Percentiles rank a stretch among this genome's conserved stretches.
Conservation (phyloP, 768 basidiomycete genomes). For the Russula earlei region DNA sequence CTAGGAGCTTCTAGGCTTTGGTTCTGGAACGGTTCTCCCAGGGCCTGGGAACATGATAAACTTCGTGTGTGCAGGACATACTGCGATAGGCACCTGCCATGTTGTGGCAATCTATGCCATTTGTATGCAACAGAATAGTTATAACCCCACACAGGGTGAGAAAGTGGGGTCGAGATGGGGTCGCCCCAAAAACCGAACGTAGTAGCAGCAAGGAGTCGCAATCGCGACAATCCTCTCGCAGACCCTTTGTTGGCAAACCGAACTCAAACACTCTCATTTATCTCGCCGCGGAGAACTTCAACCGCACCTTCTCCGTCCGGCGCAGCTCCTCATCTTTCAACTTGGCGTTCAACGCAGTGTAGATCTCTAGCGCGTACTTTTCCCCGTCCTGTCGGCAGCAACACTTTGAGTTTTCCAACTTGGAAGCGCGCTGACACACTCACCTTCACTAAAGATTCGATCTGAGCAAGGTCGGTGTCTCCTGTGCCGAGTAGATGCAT, state of each 20-base stretch:
- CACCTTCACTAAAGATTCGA: slow-evolving; percentile 51
- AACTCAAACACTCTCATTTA: neutral
- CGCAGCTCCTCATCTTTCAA: slow-evolving; percentile 56
- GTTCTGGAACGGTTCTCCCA: too few species aligned
- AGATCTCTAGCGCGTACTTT: slow-evolving; percentile 50
- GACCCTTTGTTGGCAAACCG: too few species aligned
- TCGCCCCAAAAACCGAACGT: too few species aligned
- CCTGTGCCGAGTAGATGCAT: slow-evolving; percentile 57
- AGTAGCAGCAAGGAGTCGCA: neutral
- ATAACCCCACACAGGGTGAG: too few species aligned
- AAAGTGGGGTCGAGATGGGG: too few species aligned
- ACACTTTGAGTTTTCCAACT: neutral
- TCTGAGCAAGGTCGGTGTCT: slow-evolving; percentile 39
- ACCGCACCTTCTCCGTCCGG: slow-evolving; percentile 49
- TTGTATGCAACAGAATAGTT: too few species aligned
- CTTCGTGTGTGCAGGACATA: too few species aligned
- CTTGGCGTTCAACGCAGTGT: slow-evolving; percentile 48
- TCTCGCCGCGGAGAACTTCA: slow-evolving; percentile 34
- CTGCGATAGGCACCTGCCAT: too few species aligned
- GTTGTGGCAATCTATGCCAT: too few species aligned
- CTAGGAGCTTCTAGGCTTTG: too few species aligned
- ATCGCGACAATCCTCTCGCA: neutral
- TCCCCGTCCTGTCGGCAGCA: slow-evolving; percentile 46
- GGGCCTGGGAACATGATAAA: too few species aligned
- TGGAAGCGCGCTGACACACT: slow-evolving; percentile 8